These are phyloP conservation scores for Candida tallmaniae DNA, from an alignment of 805 yeast genomes.

Conservation along the genomic window DNA sequence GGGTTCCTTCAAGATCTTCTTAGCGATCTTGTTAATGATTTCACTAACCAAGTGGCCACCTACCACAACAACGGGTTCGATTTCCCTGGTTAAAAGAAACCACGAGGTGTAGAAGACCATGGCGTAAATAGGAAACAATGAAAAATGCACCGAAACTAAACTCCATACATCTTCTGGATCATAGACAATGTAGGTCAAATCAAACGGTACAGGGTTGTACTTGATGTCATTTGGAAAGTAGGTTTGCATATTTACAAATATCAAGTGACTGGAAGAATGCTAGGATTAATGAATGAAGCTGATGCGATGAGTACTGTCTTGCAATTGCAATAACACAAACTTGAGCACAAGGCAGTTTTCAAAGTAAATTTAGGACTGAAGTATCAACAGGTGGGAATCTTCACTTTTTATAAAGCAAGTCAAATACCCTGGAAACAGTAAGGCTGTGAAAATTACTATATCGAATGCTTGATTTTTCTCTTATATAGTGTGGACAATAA, in stretches of 20 bases:
- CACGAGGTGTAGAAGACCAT: conserved; percentile 78
- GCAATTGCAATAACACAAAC: not conserved
- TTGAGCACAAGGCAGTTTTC: too few relatives aligned
- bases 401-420: too few relatives aligned
- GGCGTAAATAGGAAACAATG: conserved; percentile 76
- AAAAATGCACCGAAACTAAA: conserved; percentile 59
- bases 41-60: conserved; percentile 85
- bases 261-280: conserved; percentile 1
- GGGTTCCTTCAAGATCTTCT: conserved; percentile 60
- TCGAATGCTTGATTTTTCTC: too few relatives aligned
- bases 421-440: too few relatives aligned
- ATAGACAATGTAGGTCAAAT: conserved; percentile 80
- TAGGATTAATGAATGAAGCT: not conserved
- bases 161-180: conserved; percentile 63
- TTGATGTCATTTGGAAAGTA: conserved; percentile 12
- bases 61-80: conserved; percentile 78
- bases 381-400: too few relatives aligned
- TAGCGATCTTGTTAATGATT: conserved; percentile 61
- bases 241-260: conserved; percentile 12
- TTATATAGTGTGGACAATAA: too few relatives aligned
- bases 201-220: conserved; percentile 57
- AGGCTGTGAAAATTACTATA: too few relatives aligned
- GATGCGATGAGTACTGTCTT: not conserved
- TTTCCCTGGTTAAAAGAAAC: conserved; percentile 77
- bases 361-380: too few relatives aligned